phyloP scores from a whole-genome alignment of 805 yeast genomes.

The Candida quercuum region DNA sequence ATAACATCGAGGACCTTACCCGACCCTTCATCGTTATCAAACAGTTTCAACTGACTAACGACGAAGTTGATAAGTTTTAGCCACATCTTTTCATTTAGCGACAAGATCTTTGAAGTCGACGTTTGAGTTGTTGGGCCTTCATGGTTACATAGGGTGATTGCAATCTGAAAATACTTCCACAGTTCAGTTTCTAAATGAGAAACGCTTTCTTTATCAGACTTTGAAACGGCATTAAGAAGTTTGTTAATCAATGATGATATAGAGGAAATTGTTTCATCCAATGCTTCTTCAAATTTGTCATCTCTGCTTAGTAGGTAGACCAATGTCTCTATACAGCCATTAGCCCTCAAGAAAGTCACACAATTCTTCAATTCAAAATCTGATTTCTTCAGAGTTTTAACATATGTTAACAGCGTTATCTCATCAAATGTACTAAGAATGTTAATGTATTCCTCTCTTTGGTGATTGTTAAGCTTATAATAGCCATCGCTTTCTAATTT shows the following conservation, averaged over 20 bases:
- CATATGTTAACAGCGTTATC: conserved; percentile 11
- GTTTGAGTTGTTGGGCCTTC: conserved; percentile 10
- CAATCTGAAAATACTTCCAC: conserved; percentile 31
- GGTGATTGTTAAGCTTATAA: conserved; percentile 9
- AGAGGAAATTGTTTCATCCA: conserved; percentile 19
- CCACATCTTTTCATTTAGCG: conserved; percentile 33
- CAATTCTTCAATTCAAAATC: conserved; percentile 20
- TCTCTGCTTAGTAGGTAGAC: conserved; percentile 14
- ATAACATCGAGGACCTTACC: conserved; percentile 26
- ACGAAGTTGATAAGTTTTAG: conserved; percentile 33
- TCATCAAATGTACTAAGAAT: conserved; percentile 13
- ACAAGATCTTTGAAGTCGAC: conserved; percentile 15
- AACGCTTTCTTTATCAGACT: conserved; percentile 11
- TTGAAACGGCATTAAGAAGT: conserved; percentile 6
- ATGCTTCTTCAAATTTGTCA: conserved; percentile 14
- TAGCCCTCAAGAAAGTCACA: conserved; percentile 18
- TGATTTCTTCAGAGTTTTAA: conserved; percentile 18
- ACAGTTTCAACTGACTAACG: conserved; percentile 28
- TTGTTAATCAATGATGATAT: conserved; percentile 10
- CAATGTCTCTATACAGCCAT: conserved; percentile 21
- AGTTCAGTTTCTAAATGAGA: conserved; percentile 24
- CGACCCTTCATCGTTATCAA: conserved; percentile 16
- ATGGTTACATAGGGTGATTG: conserved; percentile 26
- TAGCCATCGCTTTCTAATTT: conserved; percentile 18
- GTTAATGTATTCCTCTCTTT: conserved; percentile 19